phyloP scores from a whole-genome alignment of 352 stramenopile genomes.

The Pythium brachiatum region DNA sequence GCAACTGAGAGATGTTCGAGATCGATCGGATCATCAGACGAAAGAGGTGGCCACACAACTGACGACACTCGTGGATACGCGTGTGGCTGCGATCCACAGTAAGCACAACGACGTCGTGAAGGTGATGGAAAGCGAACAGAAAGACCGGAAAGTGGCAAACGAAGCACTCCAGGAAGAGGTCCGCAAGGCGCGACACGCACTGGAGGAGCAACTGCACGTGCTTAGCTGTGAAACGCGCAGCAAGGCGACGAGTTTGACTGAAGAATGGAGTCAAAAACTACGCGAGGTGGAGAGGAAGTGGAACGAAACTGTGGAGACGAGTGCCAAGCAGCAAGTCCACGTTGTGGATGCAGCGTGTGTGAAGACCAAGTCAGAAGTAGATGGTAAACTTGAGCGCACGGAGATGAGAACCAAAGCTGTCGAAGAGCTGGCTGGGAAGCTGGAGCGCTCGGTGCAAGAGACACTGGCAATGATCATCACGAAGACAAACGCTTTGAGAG shows the following conservation, averaged over 20 bases:
- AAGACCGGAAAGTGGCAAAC: constrained; percentile 39
- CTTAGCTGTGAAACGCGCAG: constrained; percentile 37
- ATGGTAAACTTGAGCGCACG: constrained; percentile 28
- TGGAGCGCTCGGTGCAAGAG: constrained; percentile 1
- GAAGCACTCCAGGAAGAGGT: constrained; percentile 41
- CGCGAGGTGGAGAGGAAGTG: constrained; percentile 22
- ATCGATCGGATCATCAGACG: constrained; percentile 15
- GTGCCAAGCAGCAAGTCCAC: neutral
- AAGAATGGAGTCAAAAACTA: constrained; percentile 35
- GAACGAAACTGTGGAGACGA: constrained; percentile 9
- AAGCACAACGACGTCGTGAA: constrained; percentile 23
- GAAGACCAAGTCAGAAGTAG: neutral
- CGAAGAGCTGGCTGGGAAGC: constrained; percentile 4
- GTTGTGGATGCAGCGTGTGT: neutral
- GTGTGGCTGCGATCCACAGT: constrained; percentile 7
- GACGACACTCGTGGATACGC: constrained; percentile 4
- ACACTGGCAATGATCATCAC: neutral
- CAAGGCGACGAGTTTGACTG: constrained; percentile 27
- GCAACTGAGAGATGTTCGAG: constrained; percentile 9
- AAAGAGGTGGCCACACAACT: neutral
- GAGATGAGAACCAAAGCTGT: constrained; percentile 24
- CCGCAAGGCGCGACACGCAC: constrained; percentile 38
- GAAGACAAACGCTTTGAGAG: constrained; percentile 5
- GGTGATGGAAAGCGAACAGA: constrained; percentile 35
- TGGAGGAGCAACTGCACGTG: constrained; percentile 52